Evolutionary conservation across 768 basidiomycete species (phyloP).

Genomic region (Collybia nuda): DNA sequence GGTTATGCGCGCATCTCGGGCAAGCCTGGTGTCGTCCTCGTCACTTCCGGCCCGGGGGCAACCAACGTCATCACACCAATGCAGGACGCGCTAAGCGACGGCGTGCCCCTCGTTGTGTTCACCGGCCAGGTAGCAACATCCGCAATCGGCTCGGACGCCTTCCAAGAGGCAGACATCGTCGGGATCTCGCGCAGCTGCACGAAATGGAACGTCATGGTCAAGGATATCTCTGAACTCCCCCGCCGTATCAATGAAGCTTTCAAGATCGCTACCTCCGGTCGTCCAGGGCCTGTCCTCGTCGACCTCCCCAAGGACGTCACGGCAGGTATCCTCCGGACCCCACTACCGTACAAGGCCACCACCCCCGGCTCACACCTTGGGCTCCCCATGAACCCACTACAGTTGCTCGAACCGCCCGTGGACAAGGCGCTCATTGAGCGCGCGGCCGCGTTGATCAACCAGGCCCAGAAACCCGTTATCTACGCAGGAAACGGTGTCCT

Average conservation of each 20-base stretch:
- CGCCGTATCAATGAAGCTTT: slow-evolving; percentile 98
- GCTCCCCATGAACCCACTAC: slow-evolving; percentile 74
- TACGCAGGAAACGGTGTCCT: slow-evolving; percentile 94
- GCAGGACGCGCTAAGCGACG: slow-evolving; percentile 96
- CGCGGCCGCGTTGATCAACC: slow-evolving; percentile 90
- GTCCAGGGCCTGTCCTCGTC: slow-evolving; percentile 96
- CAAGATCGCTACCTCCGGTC: slow-evolving; percentile 96
- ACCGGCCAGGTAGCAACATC: slow-evolving; percentile 98
- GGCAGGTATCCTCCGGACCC: slow-evolving; percentile 82
- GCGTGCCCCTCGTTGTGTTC: slow-evolving; percentile 93
- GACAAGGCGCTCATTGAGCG: slow-evolving; percentile 71
- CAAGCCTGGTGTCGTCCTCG: slow-evolving; percentile 95
- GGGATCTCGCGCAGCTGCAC: slow-evolving; percentile 97
- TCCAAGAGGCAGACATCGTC: slow-evolving; percentile 97
- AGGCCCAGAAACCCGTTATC: slow-evolving; percentile 86
- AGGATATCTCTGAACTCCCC: slow-evolving; percentile 93
- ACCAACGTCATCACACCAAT: slow-evolving; percentile 98
- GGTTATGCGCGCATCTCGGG: slow-evolving; percentile 98
- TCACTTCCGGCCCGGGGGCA: slow-evolving; percentile 96
- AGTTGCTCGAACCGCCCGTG: slow-evolving; percentile 51
- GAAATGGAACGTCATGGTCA: slow-evolving; percentile 99
- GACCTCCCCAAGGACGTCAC: slow-evolving; percentile 99
- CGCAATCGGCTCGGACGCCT: slow-evolving; percentile 98
- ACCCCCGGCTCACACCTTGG: slow-evolving; percentile 77
- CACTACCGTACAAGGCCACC: slow-evolving; percentile 84